Percentiles rank a stretch among this genome's conserved stretches.
Evolutionary conservation across 331 rosid species (phyloP).

Genomic region (Malus hybrid): DNA sequence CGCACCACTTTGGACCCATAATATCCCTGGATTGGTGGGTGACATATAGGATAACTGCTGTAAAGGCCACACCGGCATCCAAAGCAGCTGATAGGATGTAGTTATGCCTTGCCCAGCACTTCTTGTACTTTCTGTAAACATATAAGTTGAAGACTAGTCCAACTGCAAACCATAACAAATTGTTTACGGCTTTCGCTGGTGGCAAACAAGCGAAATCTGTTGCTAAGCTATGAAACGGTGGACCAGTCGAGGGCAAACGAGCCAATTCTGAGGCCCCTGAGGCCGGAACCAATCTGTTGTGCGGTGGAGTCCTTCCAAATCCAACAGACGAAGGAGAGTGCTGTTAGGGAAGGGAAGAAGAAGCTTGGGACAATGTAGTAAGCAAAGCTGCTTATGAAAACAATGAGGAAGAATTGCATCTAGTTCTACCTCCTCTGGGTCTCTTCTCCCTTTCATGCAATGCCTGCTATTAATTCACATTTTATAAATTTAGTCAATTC

Average conservation of each 20-base stretch:
- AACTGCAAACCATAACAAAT: slow-evolving; percentile 23
- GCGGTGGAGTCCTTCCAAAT: slow-evolving; percentile 76
- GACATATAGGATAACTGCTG: slow-evolving; percentile 26
- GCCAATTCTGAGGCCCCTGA: slow-evolving; percentile 56
- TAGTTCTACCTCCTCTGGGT: slow-evolving; percentile 50
- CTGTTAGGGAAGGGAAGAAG: slow-evolving; percentile 50
- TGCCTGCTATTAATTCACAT: slow-evolving; percentile 36
- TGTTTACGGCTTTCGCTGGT: slow-evolving; percentile 25
- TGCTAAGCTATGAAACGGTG: slow-evolving; percentile 10
- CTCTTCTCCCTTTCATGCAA: slow-evolving; percentile 68
- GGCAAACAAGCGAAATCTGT: slow-evolving; percentile 3
- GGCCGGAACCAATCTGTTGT: slow-evolving; percentile 74
- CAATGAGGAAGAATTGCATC: slow-evolving; percentile 65
- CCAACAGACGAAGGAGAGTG: slow-evolving; percentile 54
- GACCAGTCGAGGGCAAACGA: slow-evolving; percentile 75
- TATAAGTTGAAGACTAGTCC: slow-evolving; percentile 33
- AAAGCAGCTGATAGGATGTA: slow-evolving; percentile 17
- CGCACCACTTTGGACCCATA: slow-evolving; percentile 33
- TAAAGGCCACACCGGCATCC: slow-evolving; percentile 40
- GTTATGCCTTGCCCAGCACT: slow-evolving; percentile 33
- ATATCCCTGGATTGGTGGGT: slow-evolving; percentile 17
- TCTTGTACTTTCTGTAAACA: slow-evolving; percentile 17
- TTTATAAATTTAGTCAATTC: not conserved
- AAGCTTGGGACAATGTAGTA: slow-evolving; percentile 62
- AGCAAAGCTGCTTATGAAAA: slow-evolving; percentile 50